Percentiles rank a stretch among this genome's conserved stretches.
Conservation (phyloP, 495 filamentous ascomycete genomes). For the Neurospora sp. region DNA sequence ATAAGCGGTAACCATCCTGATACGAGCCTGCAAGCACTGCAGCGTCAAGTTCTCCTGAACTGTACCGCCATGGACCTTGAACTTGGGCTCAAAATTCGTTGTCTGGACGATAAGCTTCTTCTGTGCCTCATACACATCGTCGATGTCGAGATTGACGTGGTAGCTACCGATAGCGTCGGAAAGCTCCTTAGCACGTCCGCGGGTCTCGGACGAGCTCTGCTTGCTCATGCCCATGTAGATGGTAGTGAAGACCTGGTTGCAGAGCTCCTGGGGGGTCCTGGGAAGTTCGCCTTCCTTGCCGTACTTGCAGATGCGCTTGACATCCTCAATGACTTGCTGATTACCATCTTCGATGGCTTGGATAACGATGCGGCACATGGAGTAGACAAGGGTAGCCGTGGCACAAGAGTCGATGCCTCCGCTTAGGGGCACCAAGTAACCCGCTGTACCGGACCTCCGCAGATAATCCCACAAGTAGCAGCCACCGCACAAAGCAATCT, state of each 20-base stretch:
- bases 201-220: slow-evolving; percentile 62
- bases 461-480: slow-evolving; percentile 87
- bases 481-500: slow-evolving; percentile 61
- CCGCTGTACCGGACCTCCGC: slow-evolving; percentile 49
- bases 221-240: slow-evolving; percentile 71
- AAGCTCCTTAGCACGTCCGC: slow-evolving; percentile 58
- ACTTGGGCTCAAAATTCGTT: slow-evolving; percentile 39
- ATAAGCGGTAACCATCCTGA: slow-evolving; percentile 76
- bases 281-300: slow-evolving; percentile 43
- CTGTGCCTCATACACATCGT: slow-evolving; percentile 41
- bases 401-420: slow-evolving; percentile 68
- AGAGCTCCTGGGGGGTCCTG: slow-evolving; percentile 50
- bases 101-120: slow-evolving; percentile 24
- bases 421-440: slow-evolving; percentile 47
- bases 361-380: slow-evolving; percentile 69
- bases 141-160: slow-evolving; percentile 70
- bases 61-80: slow-evolving; percentile 39
- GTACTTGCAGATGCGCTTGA: slow-evolving; percentile 51
- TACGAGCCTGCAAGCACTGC: slow-evolving; percentile 75
- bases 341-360: slow-evolving; percentile 50
- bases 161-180: slow-evolving; percentile 61
- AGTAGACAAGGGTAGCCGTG: slow-evolving; percentile 55
- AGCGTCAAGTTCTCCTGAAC: slow-evolving; percentile 43
- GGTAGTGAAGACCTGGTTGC: slow-evolving; percentile 58
- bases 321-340: slow-evolving; percentile 59